Base-by-base conservation (phyloP, 2,329 filamentous ascomycete genomes). In the Fusarium sp. region DNA sequence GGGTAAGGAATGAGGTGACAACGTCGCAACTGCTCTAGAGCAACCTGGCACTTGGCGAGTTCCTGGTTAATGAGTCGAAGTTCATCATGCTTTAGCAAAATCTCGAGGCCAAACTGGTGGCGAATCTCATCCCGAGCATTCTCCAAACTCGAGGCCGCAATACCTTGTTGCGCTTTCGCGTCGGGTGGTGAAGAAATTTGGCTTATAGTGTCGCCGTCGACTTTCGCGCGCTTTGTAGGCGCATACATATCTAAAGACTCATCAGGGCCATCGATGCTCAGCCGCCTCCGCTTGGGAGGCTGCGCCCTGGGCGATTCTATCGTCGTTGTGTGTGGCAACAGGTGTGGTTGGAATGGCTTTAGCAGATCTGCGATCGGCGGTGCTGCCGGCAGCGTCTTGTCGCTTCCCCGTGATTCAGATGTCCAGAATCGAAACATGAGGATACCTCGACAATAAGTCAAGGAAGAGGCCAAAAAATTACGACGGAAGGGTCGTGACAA, bases 31-130 rank as follows among this genome's bases (percentile, higher is more conserved):
- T 98, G 96, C 81, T 99, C 96, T 72, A 98, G 86, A 13, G 94
- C 93, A 69, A 94, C 84, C 82, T 98, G 94, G 77, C 94, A 98
- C 83, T 98, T 98, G 70, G 93, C 95, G 70, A 98, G 87, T 82
- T 98, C 96, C 81, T 97, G 94, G 77, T 98, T 93, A 79, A 98
- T 97, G 72, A 97, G 85, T 59, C 94, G 93, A 63, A 98, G 83
- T 83, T 99, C 96, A 75, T 96, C 90, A 80, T 99, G 96, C 84
- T 98, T 98, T 78, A 97, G 83, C 68, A 98, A 83, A 54, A 98
- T 94, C 82, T 98, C 94, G 70, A 96, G 88, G 75, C 94, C 93
- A 79, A 98, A 91, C 80, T 98, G 92, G 66, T 93, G 90, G 77
- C 94, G 91, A 77, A 98, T 92, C 35, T 87, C 86, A 73, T 94